A percentile compares a stretch with the other conserved stretches of the same genome.
phyloP scores from a whole-genome alignment of 495 filamentous ascomycete species.

The Penicilliopsis zonata region DNA sequence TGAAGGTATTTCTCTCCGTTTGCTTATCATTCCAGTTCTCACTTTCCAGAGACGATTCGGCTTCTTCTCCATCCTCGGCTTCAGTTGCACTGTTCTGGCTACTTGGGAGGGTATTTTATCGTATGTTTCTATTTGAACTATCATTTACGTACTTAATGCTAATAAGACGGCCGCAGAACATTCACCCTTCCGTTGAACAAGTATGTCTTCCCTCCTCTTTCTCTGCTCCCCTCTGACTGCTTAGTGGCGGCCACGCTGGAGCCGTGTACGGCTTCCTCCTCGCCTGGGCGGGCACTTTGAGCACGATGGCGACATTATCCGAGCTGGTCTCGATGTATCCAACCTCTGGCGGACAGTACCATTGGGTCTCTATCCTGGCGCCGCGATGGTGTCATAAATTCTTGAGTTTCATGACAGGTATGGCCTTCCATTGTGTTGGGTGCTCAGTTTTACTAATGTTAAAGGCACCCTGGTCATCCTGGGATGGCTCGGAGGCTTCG shows the following conservation, averaged over 20 bases:
- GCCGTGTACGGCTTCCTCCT: conserved; percentile 36
- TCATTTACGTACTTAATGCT: conserved; percentile 8
- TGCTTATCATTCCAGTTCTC: too few species aligned
- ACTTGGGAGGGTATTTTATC: conserved; percentile 26
- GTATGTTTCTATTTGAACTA: background rate
- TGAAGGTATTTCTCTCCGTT: too few species aligned
- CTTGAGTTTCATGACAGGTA: conserved; percentile 10
- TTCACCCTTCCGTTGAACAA: conserved; percentile 27
- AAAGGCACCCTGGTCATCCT: conserved; percentile 34
- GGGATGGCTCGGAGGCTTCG: conserved; percentile 32
- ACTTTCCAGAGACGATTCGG: conserved; percentile 32
- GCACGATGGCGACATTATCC: conserved; percentile 29
- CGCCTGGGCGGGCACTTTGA: conserved; percentile 27
- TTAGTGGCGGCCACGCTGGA: conserved; percentile 33
- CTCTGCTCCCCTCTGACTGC: too few species aligned
- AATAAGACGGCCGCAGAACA: too few species aligned
- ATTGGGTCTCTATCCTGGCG: conserved; percentile 29
- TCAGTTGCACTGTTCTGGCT: conserved; percentile 34
- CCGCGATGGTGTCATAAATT: conserved; percentile 10
- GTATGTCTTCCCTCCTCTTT: too few species aligned
- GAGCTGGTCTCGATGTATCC: conserved; percentile 38
- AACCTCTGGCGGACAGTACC: conserved; percentile 35
- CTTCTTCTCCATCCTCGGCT: conserved; percentile 34
- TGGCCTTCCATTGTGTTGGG: background rate
- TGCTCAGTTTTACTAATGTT: background rate